Percentiles rank a stretch among this genome's conserved stretches.
Evolutionary conservation across 208 protist species (phyloP).

Genomic region (Acanthamoeba rhysodes): DNA sequence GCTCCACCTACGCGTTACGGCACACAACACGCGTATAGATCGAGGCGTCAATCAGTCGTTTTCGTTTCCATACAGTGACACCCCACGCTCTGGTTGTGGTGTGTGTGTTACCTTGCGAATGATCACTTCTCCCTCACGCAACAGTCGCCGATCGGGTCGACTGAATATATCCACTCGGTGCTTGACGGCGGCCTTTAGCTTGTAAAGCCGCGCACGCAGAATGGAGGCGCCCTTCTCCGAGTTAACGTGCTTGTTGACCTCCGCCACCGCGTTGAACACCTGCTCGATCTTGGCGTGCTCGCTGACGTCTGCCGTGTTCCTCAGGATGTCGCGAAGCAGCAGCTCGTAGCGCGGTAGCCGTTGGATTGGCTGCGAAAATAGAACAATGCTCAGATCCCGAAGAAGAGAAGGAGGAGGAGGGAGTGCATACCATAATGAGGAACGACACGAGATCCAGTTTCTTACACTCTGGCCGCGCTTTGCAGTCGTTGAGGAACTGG

Average conservation of each 20-base stretch:
- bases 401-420: neutral
- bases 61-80: too few species aligned
- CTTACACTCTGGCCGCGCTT: slow-evolving; percentile 48
- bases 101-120: neutral
- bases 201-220: slow-evolving; percentile 41
- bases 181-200: slow-evolving; percentile 51
- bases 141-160: slow-evolving; percentile 22
- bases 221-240: slow-evolving; percentile 19
- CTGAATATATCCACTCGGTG: slow-evolving; percentile 59
- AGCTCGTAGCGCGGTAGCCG: slow-evolving; percentile 73
- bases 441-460: slow-evolving; percentile 68
- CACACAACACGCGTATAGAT: neutral
- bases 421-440: slow-evolving; percentile 47
- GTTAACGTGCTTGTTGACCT: slow-evolving; percentile 70
- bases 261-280: slow-evolving; percentile 38
- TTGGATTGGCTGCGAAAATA: slow-evolving; percentile 21
- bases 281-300: slow-evolving; percentile 60
- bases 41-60: too few species aligned
- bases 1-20: neutral
- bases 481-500: slow-evolving; percentile 64
- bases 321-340: slow-evolving; percentile 51
- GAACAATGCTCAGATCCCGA: neutral
- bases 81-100: neutral
- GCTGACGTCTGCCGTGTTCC: slow-evolving; percentile 19
- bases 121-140: neutral